Conservation (phyloP, 176 grass and related monocot genomes). For the Calamus simplicifolius region DNA sequence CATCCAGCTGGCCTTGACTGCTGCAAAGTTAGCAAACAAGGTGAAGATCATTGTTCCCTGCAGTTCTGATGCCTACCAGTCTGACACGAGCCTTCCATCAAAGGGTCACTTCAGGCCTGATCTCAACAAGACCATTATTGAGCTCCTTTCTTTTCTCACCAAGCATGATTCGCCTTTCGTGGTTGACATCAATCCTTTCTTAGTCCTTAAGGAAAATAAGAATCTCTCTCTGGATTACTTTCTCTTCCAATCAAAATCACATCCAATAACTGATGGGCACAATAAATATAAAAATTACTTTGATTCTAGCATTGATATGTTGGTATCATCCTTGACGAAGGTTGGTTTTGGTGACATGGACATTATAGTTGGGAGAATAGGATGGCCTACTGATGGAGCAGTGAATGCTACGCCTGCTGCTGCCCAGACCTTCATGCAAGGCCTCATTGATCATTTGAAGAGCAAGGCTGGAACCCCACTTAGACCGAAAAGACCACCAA, state of each 20-base stretch:
- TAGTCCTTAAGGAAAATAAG: conserved; percentile 57
- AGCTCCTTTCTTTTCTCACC: conserved; percentile 76
- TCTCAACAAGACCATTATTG: conserved; percentile 72
- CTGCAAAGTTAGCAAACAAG: conserved; percentile 59
- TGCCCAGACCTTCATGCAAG: conserved; percentile 70
- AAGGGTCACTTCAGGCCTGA: conserved; percentile 77
- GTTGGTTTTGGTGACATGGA: conserved; percentile 63
- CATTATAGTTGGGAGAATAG: conserved; percentile 64
- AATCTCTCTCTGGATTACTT: conserved; percentile 72
- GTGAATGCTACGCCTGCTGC: conserved; percentile 61
- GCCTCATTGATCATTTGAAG: conserved; percentile 60
- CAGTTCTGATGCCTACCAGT: conserved; percentile 60
- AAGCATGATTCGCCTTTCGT: conserved; percentile 77
- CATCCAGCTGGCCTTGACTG: conserved; percentile 55
- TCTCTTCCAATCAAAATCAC: conserved; percentile 62
- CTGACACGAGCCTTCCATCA: conserved; percentile 48
- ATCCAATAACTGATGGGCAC: conserved; percentile 52
- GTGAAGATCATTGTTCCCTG: conserved; percentile 76
- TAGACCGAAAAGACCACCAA: conserved; percentile 59
- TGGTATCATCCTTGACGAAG: conserved; percentile 67
- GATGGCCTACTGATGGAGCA: conserved; percentile 95
- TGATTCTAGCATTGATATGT: conserved; percentile 71
- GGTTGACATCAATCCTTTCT: conserved; percentile 67
- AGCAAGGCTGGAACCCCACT: conserved; percentile 76
- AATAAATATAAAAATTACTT: conserved; percentile 82